phyloP scores from a whole-genome alignment of 352 stramenopile species.

The Phytophthora foliorum region DNA sequence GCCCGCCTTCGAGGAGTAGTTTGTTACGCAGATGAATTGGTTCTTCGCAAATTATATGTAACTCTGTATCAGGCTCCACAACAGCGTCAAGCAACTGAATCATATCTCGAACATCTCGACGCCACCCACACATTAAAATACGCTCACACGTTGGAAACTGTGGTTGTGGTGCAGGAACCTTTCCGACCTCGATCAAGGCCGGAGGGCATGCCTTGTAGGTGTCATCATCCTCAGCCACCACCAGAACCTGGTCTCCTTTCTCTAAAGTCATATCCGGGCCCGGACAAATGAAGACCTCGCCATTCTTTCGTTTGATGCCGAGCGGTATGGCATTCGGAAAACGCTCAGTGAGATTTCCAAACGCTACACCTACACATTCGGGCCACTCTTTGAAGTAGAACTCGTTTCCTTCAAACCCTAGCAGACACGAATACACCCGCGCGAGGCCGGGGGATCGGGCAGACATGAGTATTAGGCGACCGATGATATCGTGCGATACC shows the following conservation, averaged over 20 bases:
- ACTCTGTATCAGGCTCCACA: conserved; percentile 56
- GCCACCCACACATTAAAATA: conserved; percentile 88
- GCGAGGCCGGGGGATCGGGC: conserved; percentile 77
- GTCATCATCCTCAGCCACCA: conserved; percentile 88
- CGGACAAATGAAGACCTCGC: conserved; percentile 64
- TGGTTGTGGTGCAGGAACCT: conserved; percentile 27
- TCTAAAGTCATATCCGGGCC: conserved; percentile 37
- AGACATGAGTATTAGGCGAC: conserved; percentile 83
- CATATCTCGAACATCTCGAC: conserved; percentile 88
- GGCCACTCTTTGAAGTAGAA: conserved; percentile 91
- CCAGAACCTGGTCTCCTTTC: conserved; percentile 72
- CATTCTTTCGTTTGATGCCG: conserved; percentile 66
- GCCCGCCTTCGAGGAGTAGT: conserved; percentile 60
- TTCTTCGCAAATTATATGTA: conserved; percentile 85
- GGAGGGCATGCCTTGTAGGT: conserved; percentile 74
- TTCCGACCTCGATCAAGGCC: conserved; percentile 41
- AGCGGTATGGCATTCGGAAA: conserved; percentile 86
- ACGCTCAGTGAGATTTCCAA: conserved; percentile 64
- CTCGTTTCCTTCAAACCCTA: conserved; percentile 88
- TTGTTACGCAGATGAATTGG: conserved; percentile 66
- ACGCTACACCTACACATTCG: conserved; percentile 71
- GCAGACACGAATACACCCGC: conserved; percentile 56
- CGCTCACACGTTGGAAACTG: conserved; percentile 46
- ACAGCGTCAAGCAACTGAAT: conserved; percentile 79
- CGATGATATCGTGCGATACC: conserved; percentile 89